A percentile compares a stretch with the other conserved stretches of the same genome.
Conservation (phyloP, 163 green algal species). For the Scenedesmus sp. region DNA sequence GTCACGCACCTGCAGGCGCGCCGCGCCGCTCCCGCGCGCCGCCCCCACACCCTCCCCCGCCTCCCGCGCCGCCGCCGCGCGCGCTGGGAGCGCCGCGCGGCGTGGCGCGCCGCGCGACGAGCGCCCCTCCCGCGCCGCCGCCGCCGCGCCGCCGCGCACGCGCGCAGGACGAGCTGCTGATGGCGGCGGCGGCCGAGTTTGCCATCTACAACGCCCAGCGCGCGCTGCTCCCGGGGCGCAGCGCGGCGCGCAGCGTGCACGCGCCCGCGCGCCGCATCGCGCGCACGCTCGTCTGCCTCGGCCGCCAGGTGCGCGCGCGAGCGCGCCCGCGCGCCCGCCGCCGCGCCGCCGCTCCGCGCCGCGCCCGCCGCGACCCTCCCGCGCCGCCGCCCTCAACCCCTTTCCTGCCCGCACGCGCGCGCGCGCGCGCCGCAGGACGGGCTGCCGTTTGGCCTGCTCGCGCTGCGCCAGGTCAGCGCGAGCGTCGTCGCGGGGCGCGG, state of each 20-base stretch:
- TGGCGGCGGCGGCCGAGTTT: slow-evolving; percentile 67
- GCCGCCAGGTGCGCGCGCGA: slow-evolving; percentile 40
- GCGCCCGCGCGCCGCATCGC: slow-evolving; percentile 75
- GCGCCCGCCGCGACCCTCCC: too few species aligned
- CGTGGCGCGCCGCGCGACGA: too few species aligned
- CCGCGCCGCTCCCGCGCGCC: too few species aligned
- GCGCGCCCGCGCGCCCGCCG: slow-evolving; percentile 54
- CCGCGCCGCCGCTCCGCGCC: too few species aligned
- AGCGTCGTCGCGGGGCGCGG: slow-evolving; percentile 34
- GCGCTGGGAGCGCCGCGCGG: too few species aligned
- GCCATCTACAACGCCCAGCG: slow-evolving; percentile 63
- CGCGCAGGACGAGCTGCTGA: slow-evolving; percentile 64
- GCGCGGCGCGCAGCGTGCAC: slow-evolving; percentile 51
- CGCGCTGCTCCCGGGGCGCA: slow-evolving; percentile 35
- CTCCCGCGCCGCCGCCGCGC: neutral
- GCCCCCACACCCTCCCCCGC: neutral
- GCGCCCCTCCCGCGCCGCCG: neutral
- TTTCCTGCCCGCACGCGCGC: too few species aligned
- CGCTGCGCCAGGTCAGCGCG: slow-evolving; percentile 57
- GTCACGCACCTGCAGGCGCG: slow-evolving; percentile 21
- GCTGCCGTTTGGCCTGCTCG: slow-evolving; percentile 66
- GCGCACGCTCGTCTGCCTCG: slow-evolving; percentile 75
- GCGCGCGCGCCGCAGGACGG: slow-evolving; percentile 52
- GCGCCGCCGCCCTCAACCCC: too few species aligned
- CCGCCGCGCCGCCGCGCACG: neutral